Evolutionary conservation across 2,329 filamentous ascomycete species (phyloP), one percentile per base, ranked within the genome.

Genomic region (Trematosphaeria pertusa): DNA sequence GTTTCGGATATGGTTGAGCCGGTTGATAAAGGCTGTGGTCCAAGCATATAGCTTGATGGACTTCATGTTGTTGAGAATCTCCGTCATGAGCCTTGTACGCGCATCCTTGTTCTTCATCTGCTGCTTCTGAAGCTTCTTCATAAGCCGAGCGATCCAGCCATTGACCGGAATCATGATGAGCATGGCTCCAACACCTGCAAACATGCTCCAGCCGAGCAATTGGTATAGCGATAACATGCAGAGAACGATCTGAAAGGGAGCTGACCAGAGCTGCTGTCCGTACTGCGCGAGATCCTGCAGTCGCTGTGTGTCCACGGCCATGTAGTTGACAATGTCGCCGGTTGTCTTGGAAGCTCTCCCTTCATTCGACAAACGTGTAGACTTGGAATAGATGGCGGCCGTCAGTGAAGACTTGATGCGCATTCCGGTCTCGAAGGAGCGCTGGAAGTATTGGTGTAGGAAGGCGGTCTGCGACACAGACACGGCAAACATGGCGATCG

Each of bases 41-140:
- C 94, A 99, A 21, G 94, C 94, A 70, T 97, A 99, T 15, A 99
- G 83, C 77, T 99, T 99, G 78, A 99, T 80, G 69, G 91, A 96
- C 79, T 99, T 99, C 89, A 99, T 99, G 75, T 97, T 97, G 79
- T 95, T 97, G 66, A 99, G 80, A 58, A 99, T 99, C 51, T 99
- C 94, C 5, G 93, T 95, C 80, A 97, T 97, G 48, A 99, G 77
- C 38, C 93, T 85, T 36, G 92, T 96, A 66, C 94, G 85, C 30
- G 91, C 83, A 65, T 99, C 94, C 76, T 99, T 99, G 78, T 97
- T 97, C 79, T 95, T 96, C 94, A 99, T 99, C 76, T 99, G 94
- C 56, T 86, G 81, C 74, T 97, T 95, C 70, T 99, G 95, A 61
- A 99, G 77, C 33, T 82, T 91, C 77, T 96, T 97, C 89, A 97